Evolutionary conservation across 2,329 filamentous ascomycete genomes (phyloP), one percentile per base, ranked within the genome.

Genomic region (Tetracladium maxilliforme): DNA sequence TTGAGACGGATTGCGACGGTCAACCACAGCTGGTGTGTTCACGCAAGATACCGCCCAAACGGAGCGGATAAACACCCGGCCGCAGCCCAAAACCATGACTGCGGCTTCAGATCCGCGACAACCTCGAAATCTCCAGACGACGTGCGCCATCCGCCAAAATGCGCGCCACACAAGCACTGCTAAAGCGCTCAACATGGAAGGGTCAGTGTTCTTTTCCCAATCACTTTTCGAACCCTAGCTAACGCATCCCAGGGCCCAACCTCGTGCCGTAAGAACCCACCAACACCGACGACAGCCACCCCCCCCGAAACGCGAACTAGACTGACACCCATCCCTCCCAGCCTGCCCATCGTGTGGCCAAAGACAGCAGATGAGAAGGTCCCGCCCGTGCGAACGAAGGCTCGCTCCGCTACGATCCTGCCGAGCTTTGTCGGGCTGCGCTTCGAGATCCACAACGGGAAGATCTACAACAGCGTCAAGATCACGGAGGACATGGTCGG

Each of bases 401-500:
- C 74, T 19, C 70, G 76, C 35, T 61, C 64, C 25, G 76, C 76
- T 20, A 80, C 76, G 1, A 80, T 82, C 34, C 57, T 81, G 16
- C 76, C 76, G 4, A 77, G 72, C 39, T 81, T 81, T 41, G 70
- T 82, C 13, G 74, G 74, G 3, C 44, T 79, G 33, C 62, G 65
- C 39, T 82, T 82, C 44, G 66, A 75, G 36, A 64, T 82, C 15
- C 70, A 82, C 46, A 79, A 80, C 45, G 76, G 76, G 20, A 81
- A 79, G 53, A 62, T 53, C 10, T 81, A 81, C 41, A 48, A 69
- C 25, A 74, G 80, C 42, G 58, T 82, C 17, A 58, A 59, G 28
- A 71, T 82, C 32, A 80, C 75, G 3, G 76, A 81, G 45, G 71
- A 81, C 42, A 82, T 82, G 76, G 76, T 82, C 8, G 76, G 76